phyloP scores from a whole-genome alignment of 176 grass and related monocot genomes.

The Elaeis guineensis region DNA sequence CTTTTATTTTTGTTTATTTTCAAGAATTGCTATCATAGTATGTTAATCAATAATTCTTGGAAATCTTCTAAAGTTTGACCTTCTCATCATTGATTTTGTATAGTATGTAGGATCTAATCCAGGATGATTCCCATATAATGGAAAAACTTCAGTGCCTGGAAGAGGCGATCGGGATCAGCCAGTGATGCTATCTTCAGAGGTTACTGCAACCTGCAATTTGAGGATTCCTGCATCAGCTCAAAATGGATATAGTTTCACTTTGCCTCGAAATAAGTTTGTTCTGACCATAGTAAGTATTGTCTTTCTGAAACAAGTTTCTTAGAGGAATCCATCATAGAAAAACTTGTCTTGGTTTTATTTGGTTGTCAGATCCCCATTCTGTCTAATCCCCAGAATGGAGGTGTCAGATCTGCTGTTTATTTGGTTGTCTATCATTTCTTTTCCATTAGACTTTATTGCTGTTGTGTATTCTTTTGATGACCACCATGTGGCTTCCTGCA shows the following conservation, averaged over 20 bases:
- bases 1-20: too few relatives aligned
- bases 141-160: slow-evolving; percentile 11
- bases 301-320: too few relatives aligned
- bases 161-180: slow-evolving; percentile 22
- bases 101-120: slow-evolving; percentile 32
- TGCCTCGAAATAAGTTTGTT: slow-evolving; percentile 62
- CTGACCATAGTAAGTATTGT: too few relatives aligned
- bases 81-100: neutral
- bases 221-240: slow-evolving; percentile 24
- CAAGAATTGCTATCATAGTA: too few relatives aligned
- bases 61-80: too few relatives aligned
- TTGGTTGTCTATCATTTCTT: too few relatives aligned
- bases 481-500: slow-evolving; percentile 7
- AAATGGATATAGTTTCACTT: slow-evolving; percentile 46
- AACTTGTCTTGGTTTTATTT: too few relatives aligned
- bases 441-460: neutral
- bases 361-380: too few relatives aligned
- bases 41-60: too few relatives aligned
- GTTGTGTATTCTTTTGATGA: neutral
- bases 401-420: too few relatives aligned
- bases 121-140: slow-evolving; percentile 29
- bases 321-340: too few relatives aligned
- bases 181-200: neutral
- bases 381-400: too few relatives aligned
- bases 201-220: slow-evolving; percentile 10